These are phyloP conservation scores for Dictyostelium firmibasis DNA, from an alignment of 78 protist genomes.

Conservation along the genomic window DNA sequence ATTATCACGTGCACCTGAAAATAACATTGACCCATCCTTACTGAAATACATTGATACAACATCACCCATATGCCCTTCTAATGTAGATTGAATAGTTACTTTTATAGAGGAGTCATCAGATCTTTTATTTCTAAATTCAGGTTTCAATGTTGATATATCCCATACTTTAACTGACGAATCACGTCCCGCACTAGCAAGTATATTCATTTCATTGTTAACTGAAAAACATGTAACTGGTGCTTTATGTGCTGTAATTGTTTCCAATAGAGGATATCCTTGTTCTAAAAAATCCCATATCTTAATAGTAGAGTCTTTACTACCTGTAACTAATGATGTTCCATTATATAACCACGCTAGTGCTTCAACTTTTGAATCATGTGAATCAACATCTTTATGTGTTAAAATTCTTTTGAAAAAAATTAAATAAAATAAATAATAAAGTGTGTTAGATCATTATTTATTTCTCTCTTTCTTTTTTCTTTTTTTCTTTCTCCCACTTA, in stretches of 20 bases:
- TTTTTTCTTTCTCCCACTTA: not conserved
- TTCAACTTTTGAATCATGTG: constrained; percentile 28
- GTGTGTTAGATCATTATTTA: too few relatives aligned
- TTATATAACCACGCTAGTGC: not conserved
- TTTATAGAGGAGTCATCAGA: constrained; percentile 5
- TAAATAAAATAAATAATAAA: not conserved
- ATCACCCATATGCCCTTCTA: constrained; percentile 24
- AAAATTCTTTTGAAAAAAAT: not conserved
- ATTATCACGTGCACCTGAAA: constrained; percentile 24
- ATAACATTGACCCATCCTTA: not conserved
- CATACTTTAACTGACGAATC: constrained; percentile 5
- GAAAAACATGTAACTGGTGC: constrained; percentile 20
- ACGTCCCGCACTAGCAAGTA: constrained; percentile 8
- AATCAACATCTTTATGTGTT: not conserved
- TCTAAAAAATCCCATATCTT: constrained; percentile 8
- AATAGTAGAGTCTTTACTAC: not conserved
- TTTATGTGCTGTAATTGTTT: constrained; percentile 15
- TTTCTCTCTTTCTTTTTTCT: not conserved
- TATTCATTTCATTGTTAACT: not conserved
- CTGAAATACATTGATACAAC: not conserved
- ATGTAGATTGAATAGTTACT: not conserved
- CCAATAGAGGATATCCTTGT: not conserved
- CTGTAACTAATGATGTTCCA: constrained; percentile 14
- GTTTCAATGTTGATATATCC: not conserved
- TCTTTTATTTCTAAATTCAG: not conserved